Percentiles rank a stretch among this genome's conserved stretches.
phyloP scores from a whole-genome alignment of 129 eudicot species.

The Tanacetum coccineum region DNA sequence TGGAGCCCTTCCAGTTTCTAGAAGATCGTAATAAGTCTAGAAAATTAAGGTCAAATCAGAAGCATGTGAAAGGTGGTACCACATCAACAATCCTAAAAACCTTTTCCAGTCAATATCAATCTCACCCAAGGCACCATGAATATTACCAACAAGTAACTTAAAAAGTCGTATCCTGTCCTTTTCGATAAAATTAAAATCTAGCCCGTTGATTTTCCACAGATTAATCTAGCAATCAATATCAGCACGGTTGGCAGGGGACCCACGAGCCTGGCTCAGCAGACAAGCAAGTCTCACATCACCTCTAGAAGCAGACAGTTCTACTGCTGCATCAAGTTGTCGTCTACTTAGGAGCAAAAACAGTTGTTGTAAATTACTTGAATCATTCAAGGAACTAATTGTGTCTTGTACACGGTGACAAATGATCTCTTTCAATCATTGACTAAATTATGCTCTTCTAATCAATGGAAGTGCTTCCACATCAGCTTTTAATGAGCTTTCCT shows the following conservation, averaged over 20 bases:
- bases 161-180: constrained; percentile 59
- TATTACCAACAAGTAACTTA: constrained; percentile 85
- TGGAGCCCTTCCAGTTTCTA: constrained; percentile 72
- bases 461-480: constrained; percentile 77
- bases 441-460: constrained; percentile 84
- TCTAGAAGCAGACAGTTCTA: constrained; percentile 77
- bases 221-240: constrained; percentile 67
- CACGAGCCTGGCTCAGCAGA: constrained; percentile 90
- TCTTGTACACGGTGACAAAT: constrained; percentile 90
- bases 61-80: constrained; percentile 83
- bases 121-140: constrained; percentile 60
- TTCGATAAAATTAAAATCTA: constrained; percentile 80
- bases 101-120: constrained; percentile 87
- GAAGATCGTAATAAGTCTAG: constrained; percentile 70
- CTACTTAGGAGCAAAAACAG: constrained; percentile 78
- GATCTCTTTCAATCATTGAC: constrained; percentile 90
- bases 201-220: constrained; percentile 72
- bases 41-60: constrained; percentile 54
- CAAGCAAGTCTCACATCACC: constrained; percentile 94
- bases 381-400: constrained; percentile 68
- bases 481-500: constrained; percentile 47
- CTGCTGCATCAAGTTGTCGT: constrained; percentile 79
- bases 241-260: constrained; percentile 63
- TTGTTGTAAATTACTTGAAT: constrained; percentile 58
- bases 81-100: constrained; percentile 86